Evolutionary conservation across 306 rosid species (phyloP).

Genomic region (Quercus dentata): DNA sequence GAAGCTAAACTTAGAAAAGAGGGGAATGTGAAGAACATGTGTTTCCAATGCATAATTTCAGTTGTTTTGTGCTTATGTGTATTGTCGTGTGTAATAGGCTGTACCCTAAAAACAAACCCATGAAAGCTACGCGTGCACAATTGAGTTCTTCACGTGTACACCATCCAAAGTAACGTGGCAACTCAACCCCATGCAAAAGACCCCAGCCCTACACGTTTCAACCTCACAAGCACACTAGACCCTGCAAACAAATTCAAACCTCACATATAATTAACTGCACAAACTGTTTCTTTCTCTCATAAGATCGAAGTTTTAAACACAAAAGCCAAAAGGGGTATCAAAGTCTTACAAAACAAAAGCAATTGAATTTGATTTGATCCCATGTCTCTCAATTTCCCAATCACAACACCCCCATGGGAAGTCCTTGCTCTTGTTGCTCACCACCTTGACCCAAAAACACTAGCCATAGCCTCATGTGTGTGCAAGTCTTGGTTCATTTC

Average conservation of each 20-base stretch:
- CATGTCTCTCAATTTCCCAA: background rate
- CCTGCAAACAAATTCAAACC: background rate
- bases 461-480: conserved; percentile 59
- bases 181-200: conserved; percentile 24
- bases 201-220: conserved; percentile 32
- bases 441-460: conserved; percentile 55
- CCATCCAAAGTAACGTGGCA: conserved; percentile 32
- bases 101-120: too few relatives aligned
- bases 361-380: background rate
- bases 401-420: conserved; percentile 43
- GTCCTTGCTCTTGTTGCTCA: conserved; percentile 40
- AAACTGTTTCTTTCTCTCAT: background rate
- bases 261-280: background rate
- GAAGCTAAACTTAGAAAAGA: too few relatives aligned
- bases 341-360: background rate
- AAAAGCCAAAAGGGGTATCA: background rate
- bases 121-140: background rate
- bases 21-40: too few relatives aligned
- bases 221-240: background rate
- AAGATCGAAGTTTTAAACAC: background rate
- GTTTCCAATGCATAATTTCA: too few relatives aligned
- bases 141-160: conserved; percentile 21
- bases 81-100: too few relatives aligned
- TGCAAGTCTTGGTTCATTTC: conserved; percentile 54
- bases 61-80: too few relatives aligned